These are phyloP conservation scores for Cystobasidium pallidum DNA, from an alignment of 1,284 basidiomycete species.

Conservation along the genomic window DNA sequence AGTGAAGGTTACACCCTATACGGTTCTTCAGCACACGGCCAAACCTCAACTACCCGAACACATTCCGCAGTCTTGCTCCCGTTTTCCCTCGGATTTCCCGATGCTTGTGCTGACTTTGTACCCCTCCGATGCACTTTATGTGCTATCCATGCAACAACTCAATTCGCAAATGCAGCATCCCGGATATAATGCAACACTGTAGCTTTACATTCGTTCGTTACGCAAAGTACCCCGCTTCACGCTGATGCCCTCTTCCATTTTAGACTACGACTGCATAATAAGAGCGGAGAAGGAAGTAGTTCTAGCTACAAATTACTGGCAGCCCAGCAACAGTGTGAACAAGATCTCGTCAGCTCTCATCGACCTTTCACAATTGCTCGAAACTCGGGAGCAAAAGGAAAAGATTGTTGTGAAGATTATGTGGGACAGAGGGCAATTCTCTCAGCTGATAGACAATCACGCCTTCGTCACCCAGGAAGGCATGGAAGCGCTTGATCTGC, in stretches of 20 bases:
- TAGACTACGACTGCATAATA: constrained; percentile 61
- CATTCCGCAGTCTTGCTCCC: no score
- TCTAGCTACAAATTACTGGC: constrained; percentile 64
- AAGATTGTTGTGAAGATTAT: constrained; percentile 31
- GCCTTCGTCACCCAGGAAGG: constrained; percentile 62
- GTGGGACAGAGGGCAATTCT: constrained; percentile 43
- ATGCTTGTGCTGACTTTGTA: not conserved
- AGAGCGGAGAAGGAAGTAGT: constrained; percentile 65
- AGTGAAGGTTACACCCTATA: not conserved
- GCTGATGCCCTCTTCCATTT: not conserved
- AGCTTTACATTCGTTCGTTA: constrained; percentile 12
- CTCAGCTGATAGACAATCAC: constrained; percentile 63
- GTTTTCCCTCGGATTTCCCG: no score
- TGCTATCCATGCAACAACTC: not conserved
- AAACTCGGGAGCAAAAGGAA: constrained; percentile 24
- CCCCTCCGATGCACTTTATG: not conserved
- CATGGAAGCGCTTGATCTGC: constrained; percentile 65
- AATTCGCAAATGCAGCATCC: constrained; percentile 60
- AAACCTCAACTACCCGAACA: no score
- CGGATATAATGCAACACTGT: constrained; percentile 65
- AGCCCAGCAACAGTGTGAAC: constrained; percentile 39
- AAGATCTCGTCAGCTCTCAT: constrained; percentile 35
- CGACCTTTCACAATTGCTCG: constrained; percentile 46
- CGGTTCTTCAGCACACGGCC: no score
- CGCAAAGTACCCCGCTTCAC: not conserved